Evolutionary conservation across 2,329 filamentous ascomycete species (phyloP).

Genomic region (Didymella keratinophila): DNA sequence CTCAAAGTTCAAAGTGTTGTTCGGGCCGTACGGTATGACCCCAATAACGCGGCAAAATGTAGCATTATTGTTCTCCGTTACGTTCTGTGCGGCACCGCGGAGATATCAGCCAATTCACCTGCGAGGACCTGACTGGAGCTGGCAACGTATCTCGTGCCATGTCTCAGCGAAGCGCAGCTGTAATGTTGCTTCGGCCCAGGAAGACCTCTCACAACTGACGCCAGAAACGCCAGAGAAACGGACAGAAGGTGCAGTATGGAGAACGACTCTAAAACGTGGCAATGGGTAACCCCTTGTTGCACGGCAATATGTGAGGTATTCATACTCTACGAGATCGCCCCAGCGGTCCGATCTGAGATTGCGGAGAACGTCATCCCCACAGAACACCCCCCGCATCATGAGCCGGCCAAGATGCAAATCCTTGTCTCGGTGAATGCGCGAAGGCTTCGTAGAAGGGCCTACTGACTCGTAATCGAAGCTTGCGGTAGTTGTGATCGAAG

Average conservation of each 20-base stretch:
- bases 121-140: neutral
- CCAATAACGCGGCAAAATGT: conserved; percentile 3
- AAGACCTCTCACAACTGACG: neutral
- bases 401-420: neutral
- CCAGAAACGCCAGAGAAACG: neutral
- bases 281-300: neutral
- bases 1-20: conserved; percentile 3
- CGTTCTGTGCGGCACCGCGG: neutral
- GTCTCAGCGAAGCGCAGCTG: neutral
- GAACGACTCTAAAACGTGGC: neutral
- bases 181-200: neutral
- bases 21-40: neutral
- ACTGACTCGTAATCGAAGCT: neutral
- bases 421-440: neutral
- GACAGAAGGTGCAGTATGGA: neutral
- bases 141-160: neutral
- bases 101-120: neutral
- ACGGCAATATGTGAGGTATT: neutral
- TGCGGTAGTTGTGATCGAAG: neutral
- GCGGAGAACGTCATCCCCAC: neutral
- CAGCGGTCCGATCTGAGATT: neutral
- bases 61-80: neutral
- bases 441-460: neutral
- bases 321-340: neutral
- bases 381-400: neutral